phyloP scores from a whole-genome alignment of 768 basidiomycete species.

The Sarcodon aspratus region DNA sequence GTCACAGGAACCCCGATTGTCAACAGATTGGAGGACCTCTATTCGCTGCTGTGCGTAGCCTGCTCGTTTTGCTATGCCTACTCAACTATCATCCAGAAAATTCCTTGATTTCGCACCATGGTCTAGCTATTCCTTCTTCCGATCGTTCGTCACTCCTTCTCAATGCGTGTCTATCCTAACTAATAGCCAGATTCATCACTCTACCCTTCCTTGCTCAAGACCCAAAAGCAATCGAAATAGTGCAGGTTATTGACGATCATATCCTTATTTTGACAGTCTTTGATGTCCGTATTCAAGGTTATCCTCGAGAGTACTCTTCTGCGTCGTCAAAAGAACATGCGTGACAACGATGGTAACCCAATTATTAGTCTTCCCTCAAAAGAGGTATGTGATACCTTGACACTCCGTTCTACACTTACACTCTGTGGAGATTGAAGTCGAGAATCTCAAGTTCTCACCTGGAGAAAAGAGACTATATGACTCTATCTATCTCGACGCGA shows the following conservation, averaged over 20 bases:
- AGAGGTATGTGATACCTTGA: slow-evolving; percentile 33
- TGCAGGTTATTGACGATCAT: slow-evolving; percentile 34
- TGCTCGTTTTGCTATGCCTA: neutral
- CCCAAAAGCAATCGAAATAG: slow-evolving; percentile 87
- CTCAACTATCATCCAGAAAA: slow-evolving; percentile 32
- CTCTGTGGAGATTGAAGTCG: slow-evolving; percentile 42
- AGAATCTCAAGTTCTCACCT: slow-evolving; percentile 69
- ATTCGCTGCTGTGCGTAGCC: slow-evolving; percentile 55
- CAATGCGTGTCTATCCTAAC: slow-evolving; percentile 1
- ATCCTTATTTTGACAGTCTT: neutral
- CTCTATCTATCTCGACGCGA: slow-evolving; percentile 71
- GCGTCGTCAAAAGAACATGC: slow-evolving; percentile 89
- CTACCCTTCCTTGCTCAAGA: slow-evolving; percentile 87
- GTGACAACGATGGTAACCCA: slow-evolving; percentile 70
- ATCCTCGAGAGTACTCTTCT: slow-evolving; percentile 83
- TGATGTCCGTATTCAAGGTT: slow-evolving; percentile 21
- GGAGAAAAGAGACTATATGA: slow-evolving; percentile 85
- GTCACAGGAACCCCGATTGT: slow-evolving; percentile 95
- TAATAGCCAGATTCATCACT: slow-evolving; percentile 62
- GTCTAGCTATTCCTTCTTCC: slow-evolving; percentile 82
- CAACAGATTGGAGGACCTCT: slow-evolving; percentile 86
- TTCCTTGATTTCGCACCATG: slow-evolving; percentile 73
- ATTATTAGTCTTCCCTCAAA: slow-evolving; percentile 88
- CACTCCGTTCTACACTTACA: neutral
- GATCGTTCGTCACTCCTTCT: slow-evolving; percentile 41